These are phyloP conservation scores for Aspergillus carlsbadensis DNA, from an alignment of 495 filamentous ascomycete genomes.

Conservation along the genomic window DNA sequence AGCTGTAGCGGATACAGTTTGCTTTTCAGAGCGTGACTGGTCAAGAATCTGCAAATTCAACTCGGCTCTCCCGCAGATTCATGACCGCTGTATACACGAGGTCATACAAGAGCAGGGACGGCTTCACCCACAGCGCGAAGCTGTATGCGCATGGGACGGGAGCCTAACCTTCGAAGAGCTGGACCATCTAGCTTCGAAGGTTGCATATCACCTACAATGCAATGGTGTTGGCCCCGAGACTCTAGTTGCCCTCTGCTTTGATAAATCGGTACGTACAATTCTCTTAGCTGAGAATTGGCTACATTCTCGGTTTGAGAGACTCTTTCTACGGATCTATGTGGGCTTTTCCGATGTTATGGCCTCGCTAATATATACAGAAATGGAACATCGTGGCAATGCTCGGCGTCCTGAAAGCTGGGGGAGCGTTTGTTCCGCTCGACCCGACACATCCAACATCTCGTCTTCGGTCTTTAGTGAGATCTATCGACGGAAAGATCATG, in stretches of 20 bases:
- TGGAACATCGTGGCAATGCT: constrained; percentile 58
- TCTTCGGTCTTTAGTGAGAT: constrained; percentile 41
- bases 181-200: constrained; percentile 41
- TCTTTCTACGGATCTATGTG: no score
- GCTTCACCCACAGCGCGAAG: constrained; percentile 39
- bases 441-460: constrained; percentile 54
- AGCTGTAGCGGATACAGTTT: constrained; percentile 32
- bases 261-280: constrained; percentile 50
- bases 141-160: constrained; percentile 60
- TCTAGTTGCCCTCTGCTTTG: constrained; percentile 54
- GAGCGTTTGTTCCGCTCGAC: constrained; percentile 58
- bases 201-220: constrained; percentile 46
- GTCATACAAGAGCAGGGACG: constrained; percentile 45
- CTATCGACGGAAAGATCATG: constrained; percentile 43
- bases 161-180: constrained; percentile 56
- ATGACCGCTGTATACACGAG: constrained; percentile 53
- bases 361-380: constrained; percentile 28
- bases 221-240: constrained; percentile 49
- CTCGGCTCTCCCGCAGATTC: constrained; percentile 23
- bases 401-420: constrained; percentile 59
- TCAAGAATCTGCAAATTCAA: constrained; percentile 44
- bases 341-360: neutral
- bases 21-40: constrained; percentile 41
- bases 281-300: neutral
- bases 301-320: neutral